phyloP scores from a whole-genome alignment of 2,329 filamentous ascomycete species.

The Xylaria sp. region DNA sequence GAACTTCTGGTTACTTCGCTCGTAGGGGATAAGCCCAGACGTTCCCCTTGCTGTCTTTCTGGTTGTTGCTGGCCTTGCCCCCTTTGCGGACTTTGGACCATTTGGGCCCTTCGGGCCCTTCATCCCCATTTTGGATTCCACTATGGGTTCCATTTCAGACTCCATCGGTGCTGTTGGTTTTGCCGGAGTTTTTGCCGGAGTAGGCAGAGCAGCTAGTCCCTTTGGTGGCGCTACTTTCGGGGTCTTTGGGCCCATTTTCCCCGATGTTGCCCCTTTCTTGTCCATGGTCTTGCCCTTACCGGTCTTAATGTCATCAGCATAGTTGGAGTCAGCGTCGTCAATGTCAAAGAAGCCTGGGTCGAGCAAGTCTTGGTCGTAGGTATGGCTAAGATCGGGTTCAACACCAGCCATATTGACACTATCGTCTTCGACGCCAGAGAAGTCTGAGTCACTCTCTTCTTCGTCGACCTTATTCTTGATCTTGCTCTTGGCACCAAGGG shows the following conservation, averaged over 20 bases:
- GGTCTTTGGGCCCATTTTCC: background rate
- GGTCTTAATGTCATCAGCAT: background rate
- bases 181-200: too few relatives aligned
- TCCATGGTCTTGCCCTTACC: background rate
- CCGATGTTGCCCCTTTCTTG: background rate
- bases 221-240: background rate
- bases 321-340: background rate
- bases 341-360: background rate
- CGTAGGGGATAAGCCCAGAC: slow-evolving; percentile 36
- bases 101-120: background rate
- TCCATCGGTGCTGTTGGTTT: background rate
- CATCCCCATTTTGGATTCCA: background rate
- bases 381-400: background rate
- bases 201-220: too few relatives aligned
- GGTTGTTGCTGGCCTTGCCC: background rate
- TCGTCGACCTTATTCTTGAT: background rate
- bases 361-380: background rate
- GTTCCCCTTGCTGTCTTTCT: background rate
- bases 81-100: too few relatives aligned
- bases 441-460: background rate
- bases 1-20: slow-evolving; percentile 39
- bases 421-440: background rate
- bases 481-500: background rate
- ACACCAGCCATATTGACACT: background rate
- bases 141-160: too few relatives aligned